A percentile compares a stretch with the other conserved stretches of the same genome.
Evolutionary conservation across 2,329 filamentous ascomycete species (phyloP).

Genomic region (Neoscytalidium dimidiatum): DNA sequence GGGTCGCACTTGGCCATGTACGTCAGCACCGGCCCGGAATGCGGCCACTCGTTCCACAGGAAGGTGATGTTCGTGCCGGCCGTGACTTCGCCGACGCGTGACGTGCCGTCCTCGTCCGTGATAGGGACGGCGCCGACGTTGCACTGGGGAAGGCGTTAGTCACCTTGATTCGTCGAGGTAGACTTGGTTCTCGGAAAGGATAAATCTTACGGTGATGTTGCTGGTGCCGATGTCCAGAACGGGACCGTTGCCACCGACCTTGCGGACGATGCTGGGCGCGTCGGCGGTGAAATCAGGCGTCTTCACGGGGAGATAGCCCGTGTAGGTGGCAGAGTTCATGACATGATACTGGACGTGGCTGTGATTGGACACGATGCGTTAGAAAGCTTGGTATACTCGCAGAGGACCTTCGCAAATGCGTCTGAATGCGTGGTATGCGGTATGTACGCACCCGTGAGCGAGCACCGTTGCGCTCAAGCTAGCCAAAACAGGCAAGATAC

Average conservation of each 20-base stretch:
- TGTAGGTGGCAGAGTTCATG: conserved; percentile 17
- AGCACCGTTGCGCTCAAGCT: neutral
- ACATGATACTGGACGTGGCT: conserved; percentile 12
- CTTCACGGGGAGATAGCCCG: conserved; percentile 7
- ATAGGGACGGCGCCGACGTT: neutral
- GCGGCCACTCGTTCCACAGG: conserved; percentile 40
- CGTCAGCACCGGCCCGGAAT: conserved; percentile 39
- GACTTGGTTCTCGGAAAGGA: too few relatives aligned
- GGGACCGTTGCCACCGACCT: conserved; percentile 6
- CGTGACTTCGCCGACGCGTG: conserved; percentile 27
- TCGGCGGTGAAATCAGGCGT: conserved; percentile 10
- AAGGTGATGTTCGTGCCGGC: conserved; percentile 38
- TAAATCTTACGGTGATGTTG: conserved; percentile 12
- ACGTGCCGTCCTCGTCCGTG: conserved; percentile 26
- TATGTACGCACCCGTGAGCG: conserved; percentile 2
- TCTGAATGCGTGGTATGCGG: neutral
- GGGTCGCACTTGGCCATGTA: conserved; percentile 38
- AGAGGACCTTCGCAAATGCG: neutral
- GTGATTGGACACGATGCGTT: neutral
- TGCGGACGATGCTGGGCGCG: conserved; percentile 10
- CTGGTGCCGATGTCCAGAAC: neutral
- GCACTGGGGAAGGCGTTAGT: neutral
- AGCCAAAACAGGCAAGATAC: conserved; percentile 7
- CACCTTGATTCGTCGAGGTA: too few relatives aligned
- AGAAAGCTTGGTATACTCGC: neutral